Base-by-base conservation (phyloP, 352 stramenopile genomes). In the Globisporangium radiosum region DNA sequence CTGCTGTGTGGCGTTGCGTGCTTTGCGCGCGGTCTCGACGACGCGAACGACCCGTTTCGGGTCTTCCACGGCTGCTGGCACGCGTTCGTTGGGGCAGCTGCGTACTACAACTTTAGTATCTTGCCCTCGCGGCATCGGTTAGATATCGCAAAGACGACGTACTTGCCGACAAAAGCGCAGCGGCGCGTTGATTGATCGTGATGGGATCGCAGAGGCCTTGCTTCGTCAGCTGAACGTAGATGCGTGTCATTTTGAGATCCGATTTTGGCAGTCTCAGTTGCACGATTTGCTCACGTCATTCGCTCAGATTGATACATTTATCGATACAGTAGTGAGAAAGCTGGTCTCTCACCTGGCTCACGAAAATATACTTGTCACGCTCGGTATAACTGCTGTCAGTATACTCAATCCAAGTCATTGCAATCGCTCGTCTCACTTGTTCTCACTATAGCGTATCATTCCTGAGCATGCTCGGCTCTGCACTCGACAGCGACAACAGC, bases 31-130 rank as follows among this genome's bases (percentile, higher is more conserved):
- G 82, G 80, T 0, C 65, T 92, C 7, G 75, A 92, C 65, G 82
- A 92, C 63, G 73, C 85, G 59, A 79, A 73, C 33, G 82, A 92
- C 50, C 78, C 82, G 59, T 87, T 88, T 62, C 80, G 82, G 7
- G 83, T 92, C 68, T 92, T 89, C 60, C 82, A 92, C 66, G 82
- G 82, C 57, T 92, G 80, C 63, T 92, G 82, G 82, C 80, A 92
- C 64, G 80, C 64, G 40, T 90, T 89, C 54, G 68, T 90, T 33
- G 82, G 82, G 11, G 78, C 76, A 43, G 76, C 82, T 0, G 81
- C 76, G 13, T 90, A 87, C 56, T 86, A 75, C 61, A 90, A 92
- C 72, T 88, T 86, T 42, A 66, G 74, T 25, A 73, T 92, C 37
- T 65, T 92, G 40, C 66, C 69, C 0, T 17, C 50, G 6, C 48